Conservation (phyloP, 805 yeast genomes). For the Middelhovenomyces tepae region DNA sequence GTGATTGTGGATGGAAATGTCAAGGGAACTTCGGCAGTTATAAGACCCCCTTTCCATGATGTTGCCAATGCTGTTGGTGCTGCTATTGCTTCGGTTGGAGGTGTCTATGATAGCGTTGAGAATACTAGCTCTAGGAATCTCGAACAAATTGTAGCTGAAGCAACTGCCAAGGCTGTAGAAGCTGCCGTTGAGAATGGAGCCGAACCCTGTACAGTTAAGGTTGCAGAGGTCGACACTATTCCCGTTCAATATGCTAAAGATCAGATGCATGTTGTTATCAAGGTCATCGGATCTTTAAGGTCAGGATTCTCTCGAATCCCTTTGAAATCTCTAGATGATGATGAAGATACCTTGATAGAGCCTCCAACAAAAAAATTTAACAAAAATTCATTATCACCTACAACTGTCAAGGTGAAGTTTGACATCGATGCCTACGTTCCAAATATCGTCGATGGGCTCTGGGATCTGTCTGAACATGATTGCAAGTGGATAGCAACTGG, state of each 20-base stretch:
- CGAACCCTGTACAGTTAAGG: conserved; percentile 16
- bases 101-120: conserved; percentile 28
- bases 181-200: conserved; percentile 25
- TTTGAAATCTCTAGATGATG: too few species aligned
- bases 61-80: conserved; percentile 47
- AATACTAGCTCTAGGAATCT: conserved; percentile 14
- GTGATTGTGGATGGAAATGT: conserved; percentile 33
- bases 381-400: too few species aligned
- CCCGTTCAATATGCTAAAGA: conserved; percentile 30
- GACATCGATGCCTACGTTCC: too few species aligned
- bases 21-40: conserved; percentile 35
- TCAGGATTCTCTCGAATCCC: too few species aligned
- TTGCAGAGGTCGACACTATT: conserved; percentile 25
- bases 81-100: conserved; percentile 39
- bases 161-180: conserved; percentile 15
- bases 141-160: conserved; percentile 18
- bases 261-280: too few species aligned
- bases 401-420: too few species aligned
- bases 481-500: conserved; percentile 36
- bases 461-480: conserved; percentile 35
- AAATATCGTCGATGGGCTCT: too few species aligned
- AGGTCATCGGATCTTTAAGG: too few species aligned
- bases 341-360: too few species aligned
- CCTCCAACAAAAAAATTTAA: too few species aligned
- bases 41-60: conserved; percentile 34